Base-by-base conservation (phyloP, 2,329 filamentous ascomycete species). In the Anthostomella pinea region DNA sequence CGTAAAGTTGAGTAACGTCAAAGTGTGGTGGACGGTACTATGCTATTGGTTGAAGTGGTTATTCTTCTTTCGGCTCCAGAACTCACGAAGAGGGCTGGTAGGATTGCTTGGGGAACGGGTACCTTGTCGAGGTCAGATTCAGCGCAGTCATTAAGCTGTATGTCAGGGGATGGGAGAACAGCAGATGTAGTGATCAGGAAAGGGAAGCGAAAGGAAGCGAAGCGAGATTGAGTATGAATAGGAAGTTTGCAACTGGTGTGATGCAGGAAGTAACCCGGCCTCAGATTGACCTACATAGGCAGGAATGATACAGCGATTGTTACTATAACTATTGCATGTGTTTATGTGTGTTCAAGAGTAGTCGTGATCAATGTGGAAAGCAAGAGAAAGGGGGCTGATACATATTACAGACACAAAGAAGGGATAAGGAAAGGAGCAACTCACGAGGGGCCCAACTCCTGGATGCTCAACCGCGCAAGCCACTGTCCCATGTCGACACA, bases 371-470 rank as follows among this genome's bases (percentile, higher is more conserved):
- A n/a, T n/a, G n/a, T n/a, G n/a, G n/a, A n/a, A 10, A 24, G 6
- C 11, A 27, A 27, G n/a, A 27, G 17, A 27, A 15, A 15, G 8
- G 7, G 11, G 13, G 6, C 4, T 27, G 13, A 4, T 7, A 35
- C 6, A 19, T 16, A 19, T 14, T 26, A 6, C n/a, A 17, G 14
- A 35, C 35, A 35, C 23, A 19, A 28, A 36, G 30, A 32, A 33
- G 25, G 35, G 17, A 10, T 19, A 31, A 35, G 33, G 35, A 43
- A 33, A 23, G 17, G 32, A 39, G 26, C 25, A 48, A 85, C 86
- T 76, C 84, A 97, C 85, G 89, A 93, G 68, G 91, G 90, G 56
- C 93, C 93, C 55, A 96, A 74, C 70, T 97, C 90, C 72, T 91
- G 83, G 64, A 98, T 91, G 75, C 89, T 93, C 58, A 95, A 74